Conservation (phyloP, 2,329 filamentous ascomycete genomes). For the Magnaporthiopsis incrustans region DNA sequence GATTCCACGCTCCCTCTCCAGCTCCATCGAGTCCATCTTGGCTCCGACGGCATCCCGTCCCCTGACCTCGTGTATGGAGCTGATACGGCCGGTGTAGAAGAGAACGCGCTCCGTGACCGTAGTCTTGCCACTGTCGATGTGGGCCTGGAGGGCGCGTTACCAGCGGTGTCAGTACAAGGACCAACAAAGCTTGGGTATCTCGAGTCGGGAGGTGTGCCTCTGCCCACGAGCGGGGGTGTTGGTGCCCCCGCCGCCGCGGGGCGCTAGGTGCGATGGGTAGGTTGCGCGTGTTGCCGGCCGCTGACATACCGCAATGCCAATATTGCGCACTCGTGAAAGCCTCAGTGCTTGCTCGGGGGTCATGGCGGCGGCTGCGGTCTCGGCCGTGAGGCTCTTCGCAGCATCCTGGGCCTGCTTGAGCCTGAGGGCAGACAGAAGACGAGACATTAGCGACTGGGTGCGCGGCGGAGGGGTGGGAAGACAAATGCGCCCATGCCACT, state of each 20-base stretch:
- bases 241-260: not conserved
- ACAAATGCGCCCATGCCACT: constrained; percentile 12
- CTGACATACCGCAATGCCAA: constrained; percentile 79
- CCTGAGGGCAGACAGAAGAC: constrained; percentile 16
- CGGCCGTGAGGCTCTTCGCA: constrained; percentile 41
- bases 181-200: not conserved
- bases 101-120: constrained; percentile 94
- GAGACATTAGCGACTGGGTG: not conserved
- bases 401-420: constrained; percentile 47
- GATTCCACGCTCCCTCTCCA: constrained; percentile 97
- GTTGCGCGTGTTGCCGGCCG: not conserved
- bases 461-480: not conserved
- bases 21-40: constrained; percentile 99
- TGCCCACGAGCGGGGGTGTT: not conserved
- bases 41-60: constrained; percentile 91
- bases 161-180: not conserved
- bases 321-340: constrained; percentile 80
- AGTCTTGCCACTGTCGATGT: constrained; percentile 98
- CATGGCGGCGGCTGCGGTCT: constrained; percentile 68
- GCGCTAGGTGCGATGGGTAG: not conserved
- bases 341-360: constrained; percentile 70
- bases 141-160: constrained; percentile 50
- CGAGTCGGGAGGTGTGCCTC: too few relatives aligned
- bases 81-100: constrained; percentile 96
- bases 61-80: constrained; percentile 92